phyloP scores from a whole-genome alignment of 495 filamentous ascomycete species.

The Jackrogersella minutella region DNA sequence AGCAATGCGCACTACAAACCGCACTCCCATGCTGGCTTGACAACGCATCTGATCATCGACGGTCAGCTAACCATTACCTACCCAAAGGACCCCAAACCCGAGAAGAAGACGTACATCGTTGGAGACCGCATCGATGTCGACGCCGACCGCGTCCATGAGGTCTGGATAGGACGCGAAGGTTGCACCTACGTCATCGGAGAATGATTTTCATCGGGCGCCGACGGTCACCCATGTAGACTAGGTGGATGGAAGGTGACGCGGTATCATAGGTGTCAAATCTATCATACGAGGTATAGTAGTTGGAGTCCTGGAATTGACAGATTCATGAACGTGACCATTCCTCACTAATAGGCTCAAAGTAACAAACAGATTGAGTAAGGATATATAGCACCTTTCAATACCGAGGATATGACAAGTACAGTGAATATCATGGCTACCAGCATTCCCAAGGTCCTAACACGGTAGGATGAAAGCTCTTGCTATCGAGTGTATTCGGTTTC shows the following conservation, averaged over 20 bases:
- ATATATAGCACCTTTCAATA: background rate
- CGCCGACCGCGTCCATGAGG: slow-evolving; percentile 75
- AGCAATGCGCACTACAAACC: slow-evolving; percentile 76
- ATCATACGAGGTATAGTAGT: too few relatives aligned
- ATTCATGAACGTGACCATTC: background rate
- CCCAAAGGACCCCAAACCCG: slow-evolving; percentile 67
- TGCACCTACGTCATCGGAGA: slow-evolving; percentile 91
- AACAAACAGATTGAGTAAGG: background rate
- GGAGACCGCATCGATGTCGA: slow-evolving; percentile 81
- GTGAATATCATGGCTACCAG: background rate
- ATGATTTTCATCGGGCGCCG: slow-evolving; percentile 43
- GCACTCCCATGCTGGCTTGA: slow-evolving; percentile 73
- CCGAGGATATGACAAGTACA: background rate
- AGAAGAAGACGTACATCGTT: slow-evolving; percentile 71
- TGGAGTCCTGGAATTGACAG: too few relatives aligned
- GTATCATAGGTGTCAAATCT: background rate
- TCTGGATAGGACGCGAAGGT: slow-evolving; percentile 80
- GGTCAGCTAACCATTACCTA: slow-evolving; percentile 78
- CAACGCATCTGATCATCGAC: slow-evolving; percentile 78
- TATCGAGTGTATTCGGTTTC: too few relatives aligned
- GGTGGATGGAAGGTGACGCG: background rate
- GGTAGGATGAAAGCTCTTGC: too few relatives aligned
- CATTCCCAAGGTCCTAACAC: background rate
- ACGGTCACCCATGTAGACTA: background rate
- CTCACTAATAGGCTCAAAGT: background rate